These are phyloP conservation scores for Craterostigma plantagineum DNA, from an alignment of 257 asterid species.

Conservation along the genomic window DNA sequence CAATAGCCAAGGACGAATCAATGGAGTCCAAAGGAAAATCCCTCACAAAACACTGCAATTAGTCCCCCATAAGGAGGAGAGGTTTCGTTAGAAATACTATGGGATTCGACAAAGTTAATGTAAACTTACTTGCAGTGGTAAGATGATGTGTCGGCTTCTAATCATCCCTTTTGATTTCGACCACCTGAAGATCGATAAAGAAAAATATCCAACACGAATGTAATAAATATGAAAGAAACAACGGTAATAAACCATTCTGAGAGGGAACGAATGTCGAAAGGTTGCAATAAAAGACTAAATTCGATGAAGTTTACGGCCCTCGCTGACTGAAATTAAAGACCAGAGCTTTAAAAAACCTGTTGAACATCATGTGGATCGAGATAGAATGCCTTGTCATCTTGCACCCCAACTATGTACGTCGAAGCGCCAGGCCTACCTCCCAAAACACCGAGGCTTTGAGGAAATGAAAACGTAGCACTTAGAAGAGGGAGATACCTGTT, in stretches of 20 bases:
- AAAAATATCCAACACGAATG: not conserved
- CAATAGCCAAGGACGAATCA: conserved; percentile 89
- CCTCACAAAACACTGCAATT: conserved; percentile 47
- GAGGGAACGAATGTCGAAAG: too few species aligned
- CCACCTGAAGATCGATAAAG: conserved; percentile 23
- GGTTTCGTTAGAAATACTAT: not conserved
- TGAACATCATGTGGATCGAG: conserved; percentile 98
- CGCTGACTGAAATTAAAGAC: not conserved
- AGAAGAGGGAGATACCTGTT: conserved; percentile 79
- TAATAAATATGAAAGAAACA: too few species aligned
- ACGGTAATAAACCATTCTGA: too few species aligned
- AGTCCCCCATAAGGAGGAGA: too few species aligned
- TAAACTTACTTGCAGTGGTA: conserved; percentile 76
- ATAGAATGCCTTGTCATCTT: conserved; percentile 83
- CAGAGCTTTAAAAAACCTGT: conserved; percentile 32
- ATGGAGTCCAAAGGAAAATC: conserved; percentile 66
- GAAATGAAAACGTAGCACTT: conserved; percentile 69
- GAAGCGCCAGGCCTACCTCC: conserved; percentile 98
- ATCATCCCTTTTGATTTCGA: conserved; percentile 30
- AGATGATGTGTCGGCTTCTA: conserved; percentile 52
- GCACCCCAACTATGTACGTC: conserved; percentile 90
- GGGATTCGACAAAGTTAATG: not conserved
- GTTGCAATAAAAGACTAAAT: too few species aligned
- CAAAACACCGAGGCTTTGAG: conserved; percentile 88
- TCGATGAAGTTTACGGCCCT: too few species aligned